A percentile compares a stretch with the other conserved stretches of the same genome.
These are phyloP conservation scores for Cystobasidium pallidum DNA, from an alignment of 1,284 basidiomycete genomes.

Conservation along the genomic window DNA sequence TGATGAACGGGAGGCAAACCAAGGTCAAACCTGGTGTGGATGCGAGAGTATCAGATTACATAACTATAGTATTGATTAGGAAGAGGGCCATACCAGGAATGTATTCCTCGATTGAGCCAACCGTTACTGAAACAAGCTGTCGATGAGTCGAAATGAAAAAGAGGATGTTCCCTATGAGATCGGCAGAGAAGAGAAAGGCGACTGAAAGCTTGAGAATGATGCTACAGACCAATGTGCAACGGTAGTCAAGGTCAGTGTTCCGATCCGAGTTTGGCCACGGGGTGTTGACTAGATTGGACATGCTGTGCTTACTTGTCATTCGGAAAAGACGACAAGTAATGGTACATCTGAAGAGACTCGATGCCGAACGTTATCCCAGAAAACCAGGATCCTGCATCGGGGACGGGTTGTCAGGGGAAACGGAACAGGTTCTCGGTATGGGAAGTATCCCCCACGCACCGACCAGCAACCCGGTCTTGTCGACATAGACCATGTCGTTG, in stretches of 20 bases:
- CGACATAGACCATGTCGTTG: neutral
- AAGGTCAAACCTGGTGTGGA: neutral
- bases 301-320: neutral
- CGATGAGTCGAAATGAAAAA: neutral
- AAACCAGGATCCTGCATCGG: constrained; percentile 5
- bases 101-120: neutral
- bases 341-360: neutral
- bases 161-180: neutral
- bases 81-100: neutral
- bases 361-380: constrained; percentile 8
- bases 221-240: neutral
- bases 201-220: neutral
- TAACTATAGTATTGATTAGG: neutral
- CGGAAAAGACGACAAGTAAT: neutral
- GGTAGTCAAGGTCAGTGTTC: neutral
- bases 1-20: neutral
- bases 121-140: neutral
- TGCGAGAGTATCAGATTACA: neutral
- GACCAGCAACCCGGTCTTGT: neutral
- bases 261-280: too few relatives aligned
- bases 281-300: too few relatives aligned
- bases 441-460: neutral
- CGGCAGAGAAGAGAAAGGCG: neutral
- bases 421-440: neutral
- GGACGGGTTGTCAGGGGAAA: neutral